Base-by-base conservation (phyloP, 2,329 filamentous ascomycete species). In the Aspergillus fischeri region DNA sequence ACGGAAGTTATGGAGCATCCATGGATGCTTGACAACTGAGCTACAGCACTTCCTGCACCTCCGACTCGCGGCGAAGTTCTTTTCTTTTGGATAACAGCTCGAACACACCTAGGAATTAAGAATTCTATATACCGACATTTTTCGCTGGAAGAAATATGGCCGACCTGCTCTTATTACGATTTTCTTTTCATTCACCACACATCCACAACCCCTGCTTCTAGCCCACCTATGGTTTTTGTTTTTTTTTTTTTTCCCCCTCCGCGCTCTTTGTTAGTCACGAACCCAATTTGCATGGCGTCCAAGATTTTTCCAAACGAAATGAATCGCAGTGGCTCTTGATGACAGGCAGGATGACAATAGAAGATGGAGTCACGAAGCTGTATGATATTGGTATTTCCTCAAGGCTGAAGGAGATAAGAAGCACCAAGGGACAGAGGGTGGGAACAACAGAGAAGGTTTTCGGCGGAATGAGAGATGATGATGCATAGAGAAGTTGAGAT, bases 1-100 rank as follows among this genome's bases (percentile, higher is more conserved):
- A 86, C 88, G 58, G 87, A 92, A 71, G 92, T 99, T 20, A 77
- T 96, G 56, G 85, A 90, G 54, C 93, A 97, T 75, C 86, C 89
- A n/a, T 99, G 94, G 94, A 75, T 79, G 71, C 61, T 56, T 9
- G 67, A 66, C 54, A 61, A 57, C 32, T 71, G 54, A 68, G n/a
- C 25, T 4, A 25, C 29, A 29, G 38, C 24, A 2, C 24, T 17
- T 51, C 5, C 24, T 44, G 9, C 44, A 47, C 6, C 44, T 47
- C 44, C 48, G 32, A 10, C 2, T 41, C 29, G 25, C 7, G 9
- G 25, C 4, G 32, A 8, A 8, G 17, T 29, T 25, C 27, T 24
- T 42, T 27, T 42, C 32, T 58, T 54, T 56, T 54, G 29, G 57
- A 59, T 56, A 48, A 49, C 44, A 24, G 11, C 21, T 47, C 9